phyloP scores from a whole-genome alignment of 768 basidiomycete species.

The Hericium rajendrae region DNA sequence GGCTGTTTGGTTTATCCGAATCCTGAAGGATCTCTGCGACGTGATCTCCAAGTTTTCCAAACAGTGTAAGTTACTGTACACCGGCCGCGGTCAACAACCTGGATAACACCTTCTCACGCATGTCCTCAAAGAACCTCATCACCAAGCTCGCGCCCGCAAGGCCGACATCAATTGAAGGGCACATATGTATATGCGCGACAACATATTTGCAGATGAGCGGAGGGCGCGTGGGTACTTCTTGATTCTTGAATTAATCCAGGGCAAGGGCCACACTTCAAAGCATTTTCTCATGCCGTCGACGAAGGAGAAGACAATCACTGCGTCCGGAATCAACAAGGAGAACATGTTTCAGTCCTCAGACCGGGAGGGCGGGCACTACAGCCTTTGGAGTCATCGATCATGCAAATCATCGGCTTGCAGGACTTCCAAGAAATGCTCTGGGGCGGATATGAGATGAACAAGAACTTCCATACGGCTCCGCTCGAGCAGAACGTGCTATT shows the following conservation, averaged over 20 bases:
- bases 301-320: conserved; percentile 87
- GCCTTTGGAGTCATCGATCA: conserved; percentile 95
- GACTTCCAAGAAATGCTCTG: conserved; percentile 85
- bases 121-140: conserved; percentile 96
- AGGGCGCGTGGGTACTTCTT: conserved; percentile 94
- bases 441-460: conserved; percentile 97
- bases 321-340: conserved; percentile 79
- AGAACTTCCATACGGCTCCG: conserved; percentile 85
- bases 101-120: conserved; percentile 76
- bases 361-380: conserved; percentile 99
- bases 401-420: conserved; percentile 85
- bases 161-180: conserved; percentile 71
- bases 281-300: conserved; percentile 98
- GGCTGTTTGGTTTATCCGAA: too few relatives aligned
- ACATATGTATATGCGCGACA: conserved; percentile 80
- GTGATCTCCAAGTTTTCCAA: conserved; percentile 78
- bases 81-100: conserved; percentile 53
- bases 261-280: conserved; percentile 90
- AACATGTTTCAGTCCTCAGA: conserved; percentile 99
- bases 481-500: conserved; percentile 90
- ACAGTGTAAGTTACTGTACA: conserved; percentile 36
- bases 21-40: conserved; percentile 89
- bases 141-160: conserved; percentile 72
- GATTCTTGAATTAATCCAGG: conserved; percentile 77
- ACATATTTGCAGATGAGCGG: conserved; percentile 90